Percentiles rank a stretch among this genome's conserved stretches.
phyloP scores from a whole-genome alignment of 2,329 filamentous ascomycete genomes.

The Penicillium sp. region DNA sequence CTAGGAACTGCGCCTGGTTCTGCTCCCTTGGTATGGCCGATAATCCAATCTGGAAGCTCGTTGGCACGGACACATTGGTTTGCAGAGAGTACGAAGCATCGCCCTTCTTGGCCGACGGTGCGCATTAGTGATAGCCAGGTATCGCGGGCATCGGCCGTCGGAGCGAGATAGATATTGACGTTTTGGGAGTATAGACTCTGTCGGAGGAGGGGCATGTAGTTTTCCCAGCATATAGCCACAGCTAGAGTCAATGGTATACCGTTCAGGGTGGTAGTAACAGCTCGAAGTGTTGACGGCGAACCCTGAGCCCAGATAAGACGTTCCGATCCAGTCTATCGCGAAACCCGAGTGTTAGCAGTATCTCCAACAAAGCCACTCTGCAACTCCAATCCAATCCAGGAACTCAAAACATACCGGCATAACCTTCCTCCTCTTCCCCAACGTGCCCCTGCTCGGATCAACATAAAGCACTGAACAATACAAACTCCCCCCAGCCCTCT shows the following conservation, averaged over 20 bases:
- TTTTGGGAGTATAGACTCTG: slow-evolving; percentile 87
- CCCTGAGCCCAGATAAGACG: slow-evolving; percentile 89
- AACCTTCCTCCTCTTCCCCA: slow-evolving; percentile 89
- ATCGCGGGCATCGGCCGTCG: slow-evolving; percentile 82
- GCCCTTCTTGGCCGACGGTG: slow-evolving; percentile 78
- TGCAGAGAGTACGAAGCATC: slow-evolving; percentile 82
- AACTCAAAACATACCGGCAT: slow-evolving; percentile 69
- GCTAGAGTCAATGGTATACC: slow-evolving; percentile 80
- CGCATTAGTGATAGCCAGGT: slow-evolving; percentile 81
- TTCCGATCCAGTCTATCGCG: slow-evolving; percentile 71
- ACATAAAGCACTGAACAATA: slow-evolving; percentile 86
- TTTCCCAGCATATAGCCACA: slow-evolving; percentile 94
- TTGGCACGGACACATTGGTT: slow-evolving; percentile 76
- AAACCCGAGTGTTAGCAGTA: not conserved
- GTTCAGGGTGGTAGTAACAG: slow-evolving; percentile 77
- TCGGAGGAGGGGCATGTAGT: slow-evolving; percentile 88
- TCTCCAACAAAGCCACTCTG: not conserved
- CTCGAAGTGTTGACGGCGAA: slow-evolving; percentile 75
- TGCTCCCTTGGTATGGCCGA: slow-evolving; percentile 16
- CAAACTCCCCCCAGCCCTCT: slow-evolving; percentile 77
- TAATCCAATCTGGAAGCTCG: slow-evolving; percentile 64
- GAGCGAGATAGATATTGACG: slow-evolving; percentile 87
- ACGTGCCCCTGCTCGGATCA: slow-evolving; percentile 70
- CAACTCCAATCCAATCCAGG: not conserved
- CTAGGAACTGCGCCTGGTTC: not conserved